Base-by-base conservation (phyloP, 306 rosid genomes). In the Senna tora region DNA sequence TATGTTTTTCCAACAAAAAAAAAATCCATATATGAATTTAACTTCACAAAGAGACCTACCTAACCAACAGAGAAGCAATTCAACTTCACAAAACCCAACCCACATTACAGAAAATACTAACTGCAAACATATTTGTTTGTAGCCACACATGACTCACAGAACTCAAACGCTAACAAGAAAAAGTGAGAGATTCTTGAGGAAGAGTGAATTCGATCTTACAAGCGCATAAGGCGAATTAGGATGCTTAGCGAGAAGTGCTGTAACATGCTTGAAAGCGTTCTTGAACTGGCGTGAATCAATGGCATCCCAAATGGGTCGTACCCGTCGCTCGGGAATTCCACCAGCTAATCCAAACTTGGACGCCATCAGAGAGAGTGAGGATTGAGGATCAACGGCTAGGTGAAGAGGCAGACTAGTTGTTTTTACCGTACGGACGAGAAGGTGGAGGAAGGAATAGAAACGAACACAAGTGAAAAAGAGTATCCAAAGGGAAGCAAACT, bases 251-350 rank as follows among this genome's bases (percentile, higher is more conserved):
- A 89, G 90, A 32, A 95, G 93, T 12, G 89, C 8, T 1, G 93
- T 55, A 58, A 84, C 95, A 41, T 56, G 90, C 84, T 91, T 95
- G 77, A 91, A 88, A 50, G 96, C 99, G 66, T 75, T 89, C 79
- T 91, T 95, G 75, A 84, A 91, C 84, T 95, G 99, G 22, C 99
- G 92, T 1, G 99, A 86, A 82, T 95, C 97, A 72, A 95, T 87
- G 84, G 99, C 99, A 83, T 95, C 97, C 99, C 99, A 95, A 28
- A 95, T 82, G 4, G 96, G 96, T 1, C 99, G 96, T 79, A 95
- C 96, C 43, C 92, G 83, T 1, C 97, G 97, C 87, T 95, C 97
- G 32, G 96, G 96, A 60, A 95, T 84, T 16, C 96, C 99, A 1
- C 99, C 97, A 15, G 96, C 99, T 53, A 89, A 73, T 9, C 99